phyloP scores from a whole-genome alignment of 768 basidiomycete species.

The Phlegmacium glaucopus region DNA sequence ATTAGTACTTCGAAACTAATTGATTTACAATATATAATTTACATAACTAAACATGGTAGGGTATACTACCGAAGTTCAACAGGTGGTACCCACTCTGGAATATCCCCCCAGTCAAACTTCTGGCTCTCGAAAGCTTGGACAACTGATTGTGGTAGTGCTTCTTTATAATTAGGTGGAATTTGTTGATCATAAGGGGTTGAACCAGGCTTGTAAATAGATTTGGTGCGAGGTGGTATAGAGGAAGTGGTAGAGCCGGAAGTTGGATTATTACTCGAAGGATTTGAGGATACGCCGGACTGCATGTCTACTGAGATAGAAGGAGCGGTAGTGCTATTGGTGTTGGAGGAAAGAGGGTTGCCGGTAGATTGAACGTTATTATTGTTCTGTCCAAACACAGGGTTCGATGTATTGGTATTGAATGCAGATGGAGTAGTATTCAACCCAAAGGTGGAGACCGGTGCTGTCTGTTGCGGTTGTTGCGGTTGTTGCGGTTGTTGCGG shows the following conservation, averaged over 20 bases:
- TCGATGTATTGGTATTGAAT: slow-evolving; percentile 7
- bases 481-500: slow-evolving; percentile 2
- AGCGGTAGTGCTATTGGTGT: slow-evolving; percentile 1
- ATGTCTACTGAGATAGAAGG: slow-evolving; percentile 9
- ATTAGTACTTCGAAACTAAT: no score
- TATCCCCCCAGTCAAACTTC: slow-evolving; percentile 63
- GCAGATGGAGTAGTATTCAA: slow-evolving; percentile 6
- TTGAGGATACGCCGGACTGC: slow-evolving; percentile 1
- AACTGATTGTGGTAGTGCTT: slow-evolving; percentile 47
- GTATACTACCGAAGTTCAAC: slow-evolving; percentile 31
- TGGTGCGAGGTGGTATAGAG: not conserved
- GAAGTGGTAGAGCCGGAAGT: slow-evolving; percentile 6
- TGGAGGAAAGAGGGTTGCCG: not conserved
- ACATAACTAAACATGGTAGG: no score
- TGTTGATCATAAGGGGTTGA: slow-evolving; percentile 51
- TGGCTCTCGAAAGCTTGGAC: slow-evolving; percentile 50
- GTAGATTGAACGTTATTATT: slow-evolving; percentile 6
- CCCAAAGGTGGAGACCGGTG: slow-evolving; percentile 19
- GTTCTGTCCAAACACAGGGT: slow-evolving; percentile 11
- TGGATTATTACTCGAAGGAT: no score
- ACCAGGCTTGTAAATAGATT: slow-evolving; percentile 38
- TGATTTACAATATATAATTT: no score
- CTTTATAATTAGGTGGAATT: slow-evolving; percentile 58
- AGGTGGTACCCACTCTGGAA: slow-evolving; percentile 77
- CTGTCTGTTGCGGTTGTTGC: slow-evolving; percentile 1